Conservation (phyloP, 2,329 filamentous ascomycete genomes). For the Cercospora janseana region DNA sequence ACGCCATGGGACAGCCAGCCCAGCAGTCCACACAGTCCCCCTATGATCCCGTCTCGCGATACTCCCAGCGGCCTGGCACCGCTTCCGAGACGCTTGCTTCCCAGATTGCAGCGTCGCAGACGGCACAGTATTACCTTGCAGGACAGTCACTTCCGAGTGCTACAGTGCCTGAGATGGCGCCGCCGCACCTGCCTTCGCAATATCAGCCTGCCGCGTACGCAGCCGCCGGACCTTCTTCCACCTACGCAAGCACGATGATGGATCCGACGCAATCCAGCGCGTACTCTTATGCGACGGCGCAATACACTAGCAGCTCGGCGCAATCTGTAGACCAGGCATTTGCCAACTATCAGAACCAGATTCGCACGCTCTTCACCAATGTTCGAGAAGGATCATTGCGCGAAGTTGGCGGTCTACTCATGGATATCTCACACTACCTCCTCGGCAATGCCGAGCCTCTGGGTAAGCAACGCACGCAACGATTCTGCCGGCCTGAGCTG, state of each 20-base stretch:
- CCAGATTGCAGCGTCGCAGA: constrained; percentile 65
- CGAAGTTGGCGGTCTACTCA: constrained; percentile 58
- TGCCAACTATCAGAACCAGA: constrained; percentile 56
- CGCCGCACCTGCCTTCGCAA: constrained; percentile 65
- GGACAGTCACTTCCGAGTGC: constrained; percentile 59
- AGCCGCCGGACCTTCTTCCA: constrained; percentile 54
- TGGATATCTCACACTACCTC: constrained; percentile 65
- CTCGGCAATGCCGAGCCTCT: constrained; percentile 63
- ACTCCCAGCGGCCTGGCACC: constrained; percentile 72
- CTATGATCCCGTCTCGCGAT: constrained; percentile 75
- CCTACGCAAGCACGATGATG: constrained; percentile 55
- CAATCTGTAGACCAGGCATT: constrained; percentile 63
- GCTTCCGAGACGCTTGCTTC: constrained; percentile 72
- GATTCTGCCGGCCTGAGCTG: constrained; percentile 37
- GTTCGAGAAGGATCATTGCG: constrained; percentile 62
- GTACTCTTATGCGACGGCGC: constrained; percentile 28
- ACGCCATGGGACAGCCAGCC: constrained; percentile 67
- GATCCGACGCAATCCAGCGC: constrained; percentile 46
- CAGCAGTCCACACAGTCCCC: constrained; percentile 53
- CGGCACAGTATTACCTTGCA: constrained; percentile 65
- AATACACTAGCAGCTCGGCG: constrained; percentile 25
- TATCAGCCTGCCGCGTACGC: constrained; percentile 60
- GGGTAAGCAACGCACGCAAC: constrained; percentile 54
- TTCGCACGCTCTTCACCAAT: constrained; percentile 67
- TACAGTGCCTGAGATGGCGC: constrained; percentile 57